Evolutionary conservation across 208 protist species (phyloP).

Genomic region (Leishmania braziliensis): DNA sequence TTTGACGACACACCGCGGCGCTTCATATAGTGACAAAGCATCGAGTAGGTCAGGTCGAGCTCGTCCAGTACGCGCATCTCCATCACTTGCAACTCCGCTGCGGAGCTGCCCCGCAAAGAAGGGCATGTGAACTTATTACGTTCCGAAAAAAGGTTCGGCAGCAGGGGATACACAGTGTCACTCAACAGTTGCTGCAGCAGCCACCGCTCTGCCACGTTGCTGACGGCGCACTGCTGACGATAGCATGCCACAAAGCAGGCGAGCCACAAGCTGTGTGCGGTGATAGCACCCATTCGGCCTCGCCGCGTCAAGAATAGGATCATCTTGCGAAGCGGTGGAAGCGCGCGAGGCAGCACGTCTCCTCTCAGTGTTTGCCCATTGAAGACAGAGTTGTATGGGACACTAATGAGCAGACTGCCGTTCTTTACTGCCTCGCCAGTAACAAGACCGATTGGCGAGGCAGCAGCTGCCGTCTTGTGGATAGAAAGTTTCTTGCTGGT

Average conservation of each 20-base stretch:
- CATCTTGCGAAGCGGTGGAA: slow-evolving; percentile 55
- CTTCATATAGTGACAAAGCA: slow-evolving; percentile 48
- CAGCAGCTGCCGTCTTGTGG: slow-evolving; percentile 6
- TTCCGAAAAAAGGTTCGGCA: slow-evolving; percentile 20
- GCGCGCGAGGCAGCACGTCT: slow-evolving; percentile 36
- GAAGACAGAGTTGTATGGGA: slow-evolving; percentile 70
- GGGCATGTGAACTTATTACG: slow-evolving; percentile 8
- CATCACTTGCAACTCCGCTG: slow-evolving; percentile 17
- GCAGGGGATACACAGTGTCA: slow-evolving; percentile 19
- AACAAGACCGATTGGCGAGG: slow-evolving; percentile 42
- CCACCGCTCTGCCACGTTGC: not conserved
- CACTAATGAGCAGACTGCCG: slow-evolving; percentile 59
- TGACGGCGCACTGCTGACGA: slow-evolving; percentile 3
- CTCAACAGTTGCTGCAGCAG: slow-evolving; percentile 16
- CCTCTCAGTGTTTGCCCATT: slow-evolving; percentile 77
- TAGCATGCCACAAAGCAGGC: slow-evolving; percentile 46
- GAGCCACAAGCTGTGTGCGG: slow-evolving; percentile 50
- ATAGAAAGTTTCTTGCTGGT: slow-evolving; percentile 63
- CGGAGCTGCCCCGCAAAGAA: slow-evolving; percentile 11
- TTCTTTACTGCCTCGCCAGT: slow-evolving; percentile 42
- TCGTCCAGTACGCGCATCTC: slow-evolving; percentile 23
- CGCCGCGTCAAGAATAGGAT: slow-evolving; percentile 55
- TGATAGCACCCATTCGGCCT: slow-evolving; percentile 45
- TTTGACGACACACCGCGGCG: slow-evolving; percentile 17
- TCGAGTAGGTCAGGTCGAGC: slow-evolving; percentile 34